Evolutionary conservation across 2,329 filamentous ascomycete species (phyloP).

Genomic region (Botrytis tulipae): DNA sequence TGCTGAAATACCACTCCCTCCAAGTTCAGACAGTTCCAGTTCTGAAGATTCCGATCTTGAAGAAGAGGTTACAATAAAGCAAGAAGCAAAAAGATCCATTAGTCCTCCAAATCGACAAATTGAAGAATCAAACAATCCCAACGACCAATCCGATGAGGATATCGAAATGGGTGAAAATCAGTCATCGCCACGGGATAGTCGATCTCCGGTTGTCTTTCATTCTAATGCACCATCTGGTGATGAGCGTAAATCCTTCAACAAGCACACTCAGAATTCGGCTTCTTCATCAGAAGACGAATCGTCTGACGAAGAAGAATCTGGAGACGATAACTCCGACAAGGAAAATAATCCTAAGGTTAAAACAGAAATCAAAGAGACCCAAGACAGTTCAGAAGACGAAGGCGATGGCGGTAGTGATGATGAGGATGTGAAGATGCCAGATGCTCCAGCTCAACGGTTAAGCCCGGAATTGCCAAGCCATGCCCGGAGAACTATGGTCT

Average conservation of each 20-base stretch:
- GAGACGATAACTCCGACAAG: conserved; percentile 15
- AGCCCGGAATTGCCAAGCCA: conserved; percentile 20
- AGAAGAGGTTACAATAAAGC: conserved; percentile 17
- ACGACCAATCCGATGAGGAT: conserved; percentile 21
- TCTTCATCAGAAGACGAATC: conserved; percentile 9
- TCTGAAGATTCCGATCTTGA: conserved; percentile 21
- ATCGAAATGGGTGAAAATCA: conserved; percentile 28
- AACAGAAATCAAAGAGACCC: conserved; percentile 1
- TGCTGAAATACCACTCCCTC: conserved; percentile 2
- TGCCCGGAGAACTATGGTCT: conserved; percentile 14
- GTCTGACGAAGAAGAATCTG: conserved; percentile 11
- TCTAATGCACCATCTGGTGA: conserved; percentile 15
- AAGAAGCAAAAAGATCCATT: not conserved
- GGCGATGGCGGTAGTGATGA: conserved; percentile 11
- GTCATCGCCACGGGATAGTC: conserved; percentile 33
- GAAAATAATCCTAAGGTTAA: conserved; percentile 7
- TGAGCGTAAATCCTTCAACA: not conserved
- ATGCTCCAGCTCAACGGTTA: conserved; percentile 20
- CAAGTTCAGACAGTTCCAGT: conserved; percentile 12
- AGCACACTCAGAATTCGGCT: not conserved
- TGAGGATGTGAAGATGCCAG: conserved; percentile 18
- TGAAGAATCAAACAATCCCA: not conserved
- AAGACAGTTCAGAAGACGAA: conserved; percentile 22
- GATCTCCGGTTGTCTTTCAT: conserved; percentile 34
- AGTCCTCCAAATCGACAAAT: not conserved